Evolutionary conservation across 2,329 filamentous ascomycete species (phyloP).

Genomic region (Fusarium xylarioides): DNA sequence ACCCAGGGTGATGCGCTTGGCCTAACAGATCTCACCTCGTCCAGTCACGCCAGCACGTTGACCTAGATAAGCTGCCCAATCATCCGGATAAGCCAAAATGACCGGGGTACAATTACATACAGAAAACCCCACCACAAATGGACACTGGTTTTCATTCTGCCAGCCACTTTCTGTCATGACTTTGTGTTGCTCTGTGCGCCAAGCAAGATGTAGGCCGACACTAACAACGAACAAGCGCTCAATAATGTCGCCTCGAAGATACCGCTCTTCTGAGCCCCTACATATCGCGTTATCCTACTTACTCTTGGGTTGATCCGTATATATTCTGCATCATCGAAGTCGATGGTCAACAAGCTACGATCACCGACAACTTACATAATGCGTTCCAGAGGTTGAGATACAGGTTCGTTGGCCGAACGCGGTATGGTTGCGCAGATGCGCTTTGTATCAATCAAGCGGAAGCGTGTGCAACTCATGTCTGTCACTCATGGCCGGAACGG

Average conservation of each 20-base stretch:
- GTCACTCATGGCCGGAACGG: not conserved
- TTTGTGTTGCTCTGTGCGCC: not conserved
- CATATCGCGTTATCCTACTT: not conserved
- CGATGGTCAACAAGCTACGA: not conserved
- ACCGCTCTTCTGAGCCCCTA: not conserved
- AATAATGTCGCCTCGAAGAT: no score
- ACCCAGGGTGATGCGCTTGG: slow-evolving; percentile 8
- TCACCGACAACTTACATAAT: not conserved
- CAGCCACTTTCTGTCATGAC: not conserved
- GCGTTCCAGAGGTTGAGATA: not conserved
- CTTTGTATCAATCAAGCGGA: slow-evolving; percentile 8
- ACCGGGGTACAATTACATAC: not conserved
- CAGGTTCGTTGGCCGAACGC: not conserved
- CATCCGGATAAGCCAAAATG: not conserved
- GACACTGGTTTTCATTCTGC: not conserved
- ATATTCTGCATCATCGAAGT: not conserved
- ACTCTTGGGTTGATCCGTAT: not conserved
- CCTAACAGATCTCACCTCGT: not conserved
- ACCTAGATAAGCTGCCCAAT: not conserved
- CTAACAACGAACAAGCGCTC: no score
- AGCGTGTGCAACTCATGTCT: not conserved
- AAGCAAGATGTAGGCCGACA: not conserved
- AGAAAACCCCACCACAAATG: not conserved
- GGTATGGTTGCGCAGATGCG: not conserved
- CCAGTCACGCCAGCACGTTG: not conserved